These are phyloP conservation scores for Fusarium guadeloupense DNA, from an alignment of 2,329 filamentous ascomycete species.

Conservation along the genomic window DNA sequence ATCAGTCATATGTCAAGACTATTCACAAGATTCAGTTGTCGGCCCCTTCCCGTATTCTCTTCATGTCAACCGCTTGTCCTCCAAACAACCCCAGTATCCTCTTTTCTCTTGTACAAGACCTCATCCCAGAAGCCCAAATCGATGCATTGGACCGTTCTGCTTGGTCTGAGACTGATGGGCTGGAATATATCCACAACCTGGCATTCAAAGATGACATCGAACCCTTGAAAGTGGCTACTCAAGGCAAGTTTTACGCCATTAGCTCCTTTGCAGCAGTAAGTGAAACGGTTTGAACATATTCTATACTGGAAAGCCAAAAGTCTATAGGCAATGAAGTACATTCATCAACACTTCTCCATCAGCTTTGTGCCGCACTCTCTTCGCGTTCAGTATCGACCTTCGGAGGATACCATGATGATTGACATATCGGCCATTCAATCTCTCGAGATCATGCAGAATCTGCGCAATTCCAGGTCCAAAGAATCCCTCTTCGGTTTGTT, in stretches of 20 bases:
- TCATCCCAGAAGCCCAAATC: conserved; percentile 46
- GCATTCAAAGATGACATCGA: conserved; percentile 83
- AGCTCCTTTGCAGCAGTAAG: conserved; percentile 87
- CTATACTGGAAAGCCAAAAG: neutral
- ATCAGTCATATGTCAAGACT: conserved; percentile 88
- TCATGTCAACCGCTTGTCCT: conserved; percentile 74
- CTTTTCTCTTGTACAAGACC: conserved; percentile 75
- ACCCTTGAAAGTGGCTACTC: conserved; percentile 79
- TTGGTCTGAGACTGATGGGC: conserved; percentile 82
- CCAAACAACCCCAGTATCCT: conserved; percentile 77
- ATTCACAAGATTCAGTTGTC: conserved; percentile 87
- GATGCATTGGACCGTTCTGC: conserved; percentile 75
- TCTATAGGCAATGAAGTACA: conserved; percentile 78
- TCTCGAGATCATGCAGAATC: conserved; percentile 89
- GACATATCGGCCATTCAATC: conserved; percentile 87
- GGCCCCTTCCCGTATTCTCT: conserved; percentile 80
- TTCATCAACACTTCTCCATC: conserved; percentile 74
- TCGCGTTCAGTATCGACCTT: conserved; percentile 85
- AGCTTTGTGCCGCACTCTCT: conserved; percentile 82
- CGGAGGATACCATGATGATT: conserved; percentile 95
- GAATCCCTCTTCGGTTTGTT: conserved; percentile 86
- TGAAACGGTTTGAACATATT: neutral
- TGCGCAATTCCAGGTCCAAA: conserved; percentile 79
- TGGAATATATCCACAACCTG: conserved; percentile 81
- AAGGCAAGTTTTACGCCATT: conserved; percentile 86